Percentiles rank a stretch among this genome's conserved stretches.
These are phyloP conservation scores for Penicillium sp. DNA, from an alignment of 2,329 filamentous ascomycete genomes.

Conservation along the genomic window DNA sequence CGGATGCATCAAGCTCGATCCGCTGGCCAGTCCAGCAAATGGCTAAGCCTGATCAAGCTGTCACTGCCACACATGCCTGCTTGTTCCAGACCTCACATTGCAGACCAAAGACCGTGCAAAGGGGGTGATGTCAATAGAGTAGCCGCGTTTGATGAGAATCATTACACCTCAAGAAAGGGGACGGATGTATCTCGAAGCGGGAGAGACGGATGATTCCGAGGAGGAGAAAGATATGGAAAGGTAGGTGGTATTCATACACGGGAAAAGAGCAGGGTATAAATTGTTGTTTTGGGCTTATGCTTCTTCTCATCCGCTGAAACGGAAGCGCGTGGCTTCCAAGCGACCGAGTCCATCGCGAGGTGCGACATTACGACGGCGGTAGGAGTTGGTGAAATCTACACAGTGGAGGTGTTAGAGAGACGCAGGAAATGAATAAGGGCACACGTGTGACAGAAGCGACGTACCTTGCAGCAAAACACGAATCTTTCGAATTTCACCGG, in stretches of 20 bases:
- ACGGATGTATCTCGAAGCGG: too few relatives aligned
- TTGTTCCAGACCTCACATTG: too few relatives aligned
- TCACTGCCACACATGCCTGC: too few relatives aligned
- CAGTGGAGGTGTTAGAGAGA: neutral
- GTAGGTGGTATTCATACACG: slow-evolving; percentile 10
- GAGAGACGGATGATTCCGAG: too few relatives aligned
- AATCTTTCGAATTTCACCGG: slow-evolving; percentile 69
- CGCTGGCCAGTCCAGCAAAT: too few relatives aligned
- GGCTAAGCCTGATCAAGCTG: too few relatives aligned
- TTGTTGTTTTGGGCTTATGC: neutral
- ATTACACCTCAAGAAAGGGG: too few relatives aligned
- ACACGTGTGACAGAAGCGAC: slow-evolving; percentile 1
- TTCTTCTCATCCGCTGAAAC: slow-evolving; percentile 55
- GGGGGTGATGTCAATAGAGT: too few relatives aligned
- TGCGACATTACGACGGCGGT: slow-evolving; percentile 89
- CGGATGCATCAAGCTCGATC: too few relatives aligned
- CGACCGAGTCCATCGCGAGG: slow-evolving; percentile 84
- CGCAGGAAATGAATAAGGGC: neutral
- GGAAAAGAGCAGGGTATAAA: neutral
- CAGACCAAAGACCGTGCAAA: too few relatives aligned
- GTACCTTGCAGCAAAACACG: slow-evolving; percentile 67
- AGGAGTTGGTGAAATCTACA: slow-evolving; percentile 85
- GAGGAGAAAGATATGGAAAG: neutral
- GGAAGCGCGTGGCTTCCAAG: slow-evolving; percentile 80
- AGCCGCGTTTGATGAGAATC: too few relatives aligned